phyloP scores from a whole-genome alignment of 768 basidiomycete species.

The Rubroboletus satanas region DNA sequence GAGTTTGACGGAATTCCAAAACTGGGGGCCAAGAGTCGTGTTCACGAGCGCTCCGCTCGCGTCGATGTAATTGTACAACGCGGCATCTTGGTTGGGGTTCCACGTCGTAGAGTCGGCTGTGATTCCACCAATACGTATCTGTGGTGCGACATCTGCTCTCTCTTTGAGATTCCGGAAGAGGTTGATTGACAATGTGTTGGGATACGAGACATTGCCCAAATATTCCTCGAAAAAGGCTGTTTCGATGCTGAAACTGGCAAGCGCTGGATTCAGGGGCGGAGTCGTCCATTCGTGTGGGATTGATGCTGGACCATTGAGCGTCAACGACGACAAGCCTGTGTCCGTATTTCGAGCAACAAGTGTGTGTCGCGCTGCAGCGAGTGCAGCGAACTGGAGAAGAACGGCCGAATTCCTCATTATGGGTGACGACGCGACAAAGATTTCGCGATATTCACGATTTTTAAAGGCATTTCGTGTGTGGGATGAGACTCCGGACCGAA shows the following conservation, averaged over 20 bases:
- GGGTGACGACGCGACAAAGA: not conserved
- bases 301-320: conserved; percentile 38
- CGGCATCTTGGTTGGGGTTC: conserved; percentile 36
- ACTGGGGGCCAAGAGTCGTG: conserved; percentile 48
- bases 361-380: conserved; percentile 9
- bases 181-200: conserved; percentile 42
- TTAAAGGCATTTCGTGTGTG: not conserved
- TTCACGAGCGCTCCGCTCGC: conserved; percentile 42
- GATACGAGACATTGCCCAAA: conserved; percentile 42
- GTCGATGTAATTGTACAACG: conserved; percentile 40
- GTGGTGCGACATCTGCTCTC: conserved; percentile 43
- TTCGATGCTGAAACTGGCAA: conserved; percentile 54
- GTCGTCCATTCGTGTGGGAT: conserved; percentile 43
- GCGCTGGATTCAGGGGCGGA: conserved; percentile 38
- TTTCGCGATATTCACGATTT: not conserved
- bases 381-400: not conserved
- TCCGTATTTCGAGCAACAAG: conserved; percentile 4
- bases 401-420: conserved; percentile 7
- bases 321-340: conserved; percentile 21
- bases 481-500: conserved; percentile 2
- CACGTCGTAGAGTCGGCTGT: conserved; percentile 53
- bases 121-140: conserved; percentile 51
- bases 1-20: conserved; percentile 43
- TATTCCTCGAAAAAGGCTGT: conserved; percentile 52
- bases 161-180: conserved; percentile 44